A percentile compares a stretch with the other conserved stretches of the same genome.
Evolutionary conservation across 2,329 filamentous ascomycete genomes (phyloP).

Genomic region (Cordyceps cateniannulata): DNA sequence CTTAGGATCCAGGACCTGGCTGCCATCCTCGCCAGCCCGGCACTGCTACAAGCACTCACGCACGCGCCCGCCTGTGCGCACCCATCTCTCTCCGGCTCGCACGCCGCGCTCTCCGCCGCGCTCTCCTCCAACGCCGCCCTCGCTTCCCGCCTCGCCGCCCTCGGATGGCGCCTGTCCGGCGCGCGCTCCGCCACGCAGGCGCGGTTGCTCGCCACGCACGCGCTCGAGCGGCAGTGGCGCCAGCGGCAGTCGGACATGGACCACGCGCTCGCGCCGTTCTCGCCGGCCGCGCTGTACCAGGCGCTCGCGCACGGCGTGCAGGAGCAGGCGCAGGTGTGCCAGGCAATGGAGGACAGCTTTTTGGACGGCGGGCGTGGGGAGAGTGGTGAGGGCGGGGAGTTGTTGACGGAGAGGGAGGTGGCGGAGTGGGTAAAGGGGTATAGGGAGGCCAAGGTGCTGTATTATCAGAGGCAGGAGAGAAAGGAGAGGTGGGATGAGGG

Average conservation of each 20-base stretch:
- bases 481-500: constrained; percentile 96
- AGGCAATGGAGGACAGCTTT: constrained; percentile 88
- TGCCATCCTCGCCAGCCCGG: constrained; percentile 56
- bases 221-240: constrained; percentile 86
- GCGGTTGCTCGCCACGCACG: constrained; percentile 74
- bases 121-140: constrained; percentile 67
- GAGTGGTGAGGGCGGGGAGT: constrained; percentile 19
- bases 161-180: constrained; percentile 50
- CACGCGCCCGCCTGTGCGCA: constrained; percentile 62
- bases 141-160: constrained; percentile 53
- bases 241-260: constrained; percentile 88
- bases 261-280: constrained; percentile 73
- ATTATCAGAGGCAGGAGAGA: constrained; percentile 75
- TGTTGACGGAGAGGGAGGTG: constrained; percentile 72
- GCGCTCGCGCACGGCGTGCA: constrained; percentile 66
- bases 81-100: constrained; percentile 61
- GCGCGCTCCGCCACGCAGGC: constrained; percentile 69
- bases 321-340: constrained; percentile 77
- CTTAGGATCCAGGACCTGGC: constrained; percentile 71
- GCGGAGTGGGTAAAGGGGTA: constrained; percentile 79
- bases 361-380: constrained; percentile 50
- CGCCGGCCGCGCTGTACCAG: constrained; percentile 80
- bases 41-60: constrained; percentile 68
- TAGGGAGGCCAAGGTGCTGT: constrained; percentile 69
- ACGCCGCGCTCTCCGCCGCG: constrained; percentile 56